phyloP scores from a whole-genome alignment of 805 yeast genomes.

The Saccharomycopsis selenospora region DNA sequence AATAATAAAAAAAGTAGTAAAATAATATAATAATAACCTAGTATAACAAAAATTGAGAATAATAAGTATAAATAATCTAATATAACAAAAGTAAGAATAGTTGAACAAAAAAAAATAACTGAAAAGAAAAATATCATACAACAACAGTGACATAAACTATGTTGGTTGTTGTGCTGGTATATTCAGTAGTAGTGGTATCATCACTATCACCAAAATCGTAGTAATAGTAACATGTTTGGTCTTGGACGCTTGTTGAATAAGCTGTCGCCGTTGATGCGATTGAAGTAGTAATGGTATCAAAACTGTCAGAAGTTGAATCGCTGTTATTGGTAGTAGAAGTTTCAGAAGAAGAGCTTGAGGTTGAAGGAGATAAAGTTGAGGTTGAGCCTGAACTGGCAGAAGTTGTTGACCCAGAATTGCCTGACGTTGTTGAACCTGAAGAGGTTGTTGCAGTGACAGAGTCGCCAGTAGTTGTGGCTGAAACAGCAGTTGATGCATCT shows the following conservation, averaged over 20 bases:
- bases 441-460: background rate
- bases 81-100: no score
- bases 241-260: slow-evolving; percentile 7
- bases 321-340: background rate
- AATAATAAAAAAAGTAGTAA: background rate
- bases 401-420: background rate
- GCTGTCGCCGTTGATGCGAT: slow-evolving; percentile 9
- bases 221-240: slow-evolving; percentile 17
- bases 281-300: slow-evolving; percentile 10
- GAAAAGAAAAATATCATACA: background rate
- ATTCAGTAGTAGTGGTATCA: slow-evolving; percentile 9
- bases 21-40: background rate
- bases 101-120: no score
- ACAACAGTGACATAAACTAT: slow-evolving; percentile 11
- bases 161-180: slow-evolving; percentile 10
- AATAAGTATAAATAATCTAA: no score
- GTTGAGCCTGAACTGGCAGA: background rate
- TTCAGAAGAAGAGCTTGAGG: background rate
- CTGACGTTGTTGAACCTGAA: background rate
- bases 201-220: slow-evolving; percentile 15
- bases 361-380: background rate
- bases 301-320: slow-evolving; percentile 1
- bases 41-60: background rate
- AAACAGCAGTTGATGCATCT: slow-evolving; percentile 6
- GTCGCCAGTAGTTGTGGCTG: background rate